Evolutionary conservation across 768 basidiomycete species (phyloP).

Genomic region (Amanita polypyramis): DNA sequence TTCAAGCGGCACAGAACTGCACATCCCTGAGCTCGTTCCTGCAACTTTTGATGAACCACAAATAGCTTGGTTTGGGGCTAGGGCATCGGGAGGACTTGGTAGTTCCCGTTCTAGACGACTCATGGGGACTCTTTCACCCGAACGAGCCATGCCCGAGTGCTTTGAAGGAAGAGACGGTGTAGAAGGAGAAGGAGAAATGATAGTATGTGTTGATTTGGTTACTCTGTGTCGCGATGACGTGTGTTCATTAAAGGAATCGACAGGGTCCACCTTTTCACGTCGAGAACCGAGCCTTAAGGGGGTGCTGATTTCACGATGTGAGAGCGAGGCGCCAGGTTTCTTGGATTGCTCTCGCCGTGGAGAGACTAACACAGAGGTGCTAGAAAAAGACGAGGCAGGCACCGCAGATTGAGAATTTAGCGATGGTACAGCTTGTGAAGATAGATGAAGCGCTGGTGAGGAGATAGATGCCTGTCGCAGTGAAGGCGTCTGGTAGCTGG

Average conservation of each 20-base stretch:
- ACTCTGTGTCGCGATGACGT: slow-evolving; percentile 16
- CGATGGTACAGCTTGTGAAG: slow-evolving; percentile 44
- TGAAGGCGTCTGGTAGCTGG: slow-evolving; percentile 55
- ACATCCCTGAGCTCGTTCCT: slow-evolving; percentile 22
- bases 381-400: slow-evolving; percentile 37
- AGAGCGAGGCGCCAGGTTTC: slow-evolving; percentile 27
- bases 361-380: slow-evolving; percentile 32
- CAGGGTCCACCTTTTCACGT: slow-evolving; percentile 9
- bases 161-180: slow-evolving; percentile 14
- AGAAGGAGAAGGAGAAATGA: slow-evolving; percentile 14
- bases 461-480: slow-evolving; percentile 64
- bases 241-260: background rate
- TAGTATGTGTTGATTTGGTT: slow-evolving; percentile 22
- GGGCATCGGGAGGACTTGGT: slow-evolving; percentile 36
- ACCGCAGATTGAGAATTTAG: slow-evolving; percentile 39
- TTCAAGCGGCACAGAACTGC: slow-evolving; percentile 24
- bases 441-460: slow-evolving; percentile 60
- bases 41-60: slow-evolving; percentile 23
- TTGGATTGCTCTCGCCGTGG: slow-evolving; percentile 35
- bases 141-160: slow-evolving; percentile 14
- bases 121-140: slow-evolving; percentile 27
- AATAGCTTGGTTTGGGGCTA: slow-evolving; percentile 27
- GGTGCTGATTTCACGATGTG: slow-evolving; percentile 12
- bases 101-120: slow-evolving; percentile 22
- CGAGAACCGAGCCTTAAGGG: slow-evolving; percentile 9